These are phyloP conservation scores for Glaciozyma martinii DNA, from an alignment of 768 basidiomycete species.

Conservation along the genomic window DNA sequence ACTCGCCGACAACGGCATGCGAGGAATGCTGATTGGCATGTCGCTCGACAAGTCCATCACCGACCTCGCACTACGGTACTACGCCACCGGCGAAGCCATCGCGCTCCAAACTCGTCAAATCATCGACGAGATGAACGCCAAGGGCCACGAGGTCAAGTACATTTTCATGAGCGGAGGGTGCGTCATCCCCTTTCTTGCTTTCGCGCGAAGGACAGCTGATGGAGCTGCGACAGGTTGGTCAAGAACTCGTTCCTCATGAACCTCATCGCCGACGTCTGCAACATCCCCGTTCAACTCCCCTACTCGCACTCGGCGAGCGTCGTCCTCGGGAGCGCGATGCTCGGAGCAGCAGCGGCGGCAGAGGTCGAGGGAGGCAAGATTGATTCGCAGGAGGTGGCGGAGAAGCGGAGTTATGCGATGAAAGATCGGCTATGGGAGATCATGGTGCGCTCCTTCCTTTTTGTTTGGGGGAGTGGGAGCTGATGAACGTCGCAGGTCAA, in stretches of 20 bases:
- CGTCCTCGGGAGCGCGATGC: conserved; percentile 86
- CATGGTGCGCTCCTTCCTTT: conserved; percentile 54
- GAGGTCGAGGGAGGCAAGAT: conserved; percentile 41
- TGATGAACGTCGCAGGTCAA: conserved; percentile 50
- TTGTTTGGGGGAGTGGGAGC: not conserved
- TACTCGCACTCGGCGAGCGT: conserved; percentile 68
- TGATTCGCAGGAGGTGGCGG: conserved; percentile 39
- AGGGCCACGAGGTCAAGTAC: conserved; percentile 69
- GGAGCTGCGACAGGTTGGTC: not conserved
- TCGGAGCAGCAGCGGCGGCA: conserved; percentile 70
- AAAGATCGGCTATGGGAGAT: conserved; percentile 74
- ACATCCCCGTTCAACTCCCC: conserved; percentile 73
- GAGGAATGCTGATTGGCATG: conserved; percentile 80
- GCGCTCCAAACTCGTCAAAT: conserved; percentile 51
- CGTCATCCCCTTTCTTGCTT: conserved; percentile 42
- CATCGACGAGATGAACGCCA: conserved; percentile 75
- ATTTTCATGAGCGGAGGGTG: conserved; percentile 74
- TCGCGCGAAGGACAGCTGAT: too few species aligned
- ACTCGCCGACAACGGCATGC: conserved; percentile 89
- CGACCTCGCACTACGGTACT: conserved; percentile 84
- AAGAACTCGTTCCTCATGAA: not conserved
- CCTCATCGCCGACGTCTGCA: conserved; percentile 76
- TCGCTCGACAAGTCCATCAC: conserved; percentile 62
- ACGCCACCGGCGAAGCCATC: conserved; percentile 83
- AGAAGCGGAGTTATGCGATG: conserved; percentile 44